Base-by-base conservation (phyloP, 2,329 filamentous ascomycete genomes). In the Colletotrichum sp. region DNA sequence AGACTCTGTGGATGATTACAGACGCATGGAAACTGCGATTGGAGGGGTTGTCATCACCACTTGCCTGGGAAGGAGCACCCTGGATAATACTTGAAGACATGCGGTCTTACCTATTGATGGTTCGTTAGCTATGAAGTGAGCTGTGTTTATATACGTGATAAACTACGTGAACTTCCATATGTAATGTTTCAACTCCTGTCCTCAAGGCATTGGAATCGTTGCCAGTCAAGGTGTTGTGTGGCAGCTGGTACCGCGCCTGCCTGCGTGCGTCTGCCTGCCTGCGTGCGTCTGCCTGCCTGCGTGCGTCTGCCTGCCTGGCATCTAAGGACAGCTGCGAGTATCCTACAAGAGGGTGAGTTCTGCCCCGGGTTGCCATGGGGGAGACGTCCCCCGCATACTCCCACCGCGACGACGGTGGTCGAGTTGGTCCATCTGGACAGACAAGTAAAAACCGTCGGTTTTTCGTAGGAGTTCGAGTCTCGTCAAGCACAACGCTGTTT, bases 141-240 rank as follows among this genome's bases (percentile, higher is more conserved):
- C 36, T 39, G 16, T 18, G 16, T 36, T 7, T 36, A 6, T 4
- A 36, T 14, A 14, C 2, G 1, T 14, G 13, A 4, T 1, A 36
- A 36, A 36, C 34, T 39, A 4, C 7, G 3, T 7, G 34, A 36
- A 36, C 14, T 36, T 6, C 34, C 7, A 2, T 16, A 4, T 14
- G 32, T 7, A 16, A 36, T 8, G 18, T 4, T 6, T 12, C 0
- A 13, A n/a, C 0, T 12, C 0, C 43, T 48, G n/a, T 13, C 1
- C 43, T 2, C 1, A 48, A 7, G 9, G 4, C 43, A 1, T 48
- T 12, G 43, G 1, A 13, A 21, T 1, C 0, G 39, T 48, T 48
- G 18, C 18, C n/a, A 12, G 43, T 21, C 6, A 7, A 0, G n/a
- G n/a, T 4, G 0, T 1, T 21, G 10, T 3, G n/a, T 52, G 43